These are phyloP conservation scores for Staphylotrichum tortipilum DNA, from an alignment of 495 filamentous ascomycete species.

Conservation along the genomic window DNA sequence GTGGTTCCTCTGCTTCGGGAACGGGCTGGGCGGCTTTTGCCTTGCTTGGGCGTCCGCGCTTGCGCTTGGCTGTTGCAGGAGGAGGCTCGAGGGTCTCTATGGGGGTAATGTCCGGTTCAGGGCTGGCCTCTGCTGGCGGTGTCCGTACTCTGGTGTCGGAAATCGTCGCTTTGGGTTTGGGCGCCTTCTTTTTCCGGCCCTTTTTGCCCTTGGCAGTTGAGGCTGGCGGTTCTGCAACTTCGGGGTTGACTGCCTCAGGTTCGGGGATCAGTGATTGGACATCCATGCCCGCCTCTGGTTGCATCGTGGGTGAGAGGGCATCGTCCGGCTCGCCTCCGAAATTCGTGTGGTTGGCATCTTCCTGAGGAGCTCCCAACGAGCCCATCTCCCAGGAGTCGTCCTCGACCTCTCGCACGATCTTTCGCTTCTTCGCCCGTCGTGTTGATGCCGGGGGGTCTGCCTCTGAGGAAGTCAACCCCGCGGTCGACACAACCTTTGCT, in stretches of 20 bases:
- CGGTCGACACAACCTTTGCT: not conserved
- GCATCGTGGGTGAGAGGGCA: not conserved
- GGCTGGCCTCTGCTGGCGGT: not conserved
- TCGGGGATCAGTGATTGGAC: not conserved
- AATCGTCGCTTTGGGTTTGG: too few relatives aligned
- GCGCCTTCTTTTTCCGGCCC: constrained; percentile 1
- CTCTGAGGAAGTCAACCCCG: not conserved
- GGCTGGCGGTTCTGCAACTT: too few relatives aligned
- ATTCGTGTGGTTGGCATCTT: not conserved
- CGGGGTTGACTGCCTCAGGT: too few relatives aligned
- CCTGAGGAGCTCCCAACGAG: not conserved
- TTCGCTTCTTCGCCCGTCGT: constrained; percentile 8
- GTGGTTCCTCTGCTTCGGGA: not conserved
- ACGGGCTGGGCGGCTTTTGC: not conserved
- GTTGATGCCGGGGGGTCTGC: constrained; percentile 1
- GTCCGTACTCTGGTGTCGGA: too few relatives aligned
- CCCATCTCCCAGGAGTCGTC: not conserved
- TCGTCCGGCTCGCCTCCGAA: not conserved
- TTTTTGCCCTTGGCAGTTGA: not conserved
- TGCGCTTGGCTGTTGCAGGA: constrained; percentile 12
- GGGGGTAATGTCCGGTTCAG: not conserved
- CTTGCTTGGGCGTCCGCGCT: constrained; percentile 16
- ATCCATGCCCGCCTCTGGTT: not conserved
- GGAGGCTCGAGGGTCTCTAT: not conserved
- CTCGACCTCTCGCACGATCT: constrained; percentile 1